Conservation (phyloP, 1,284 basidiomycete genomes). For the Ceratobasidium theobromae region DNA sequence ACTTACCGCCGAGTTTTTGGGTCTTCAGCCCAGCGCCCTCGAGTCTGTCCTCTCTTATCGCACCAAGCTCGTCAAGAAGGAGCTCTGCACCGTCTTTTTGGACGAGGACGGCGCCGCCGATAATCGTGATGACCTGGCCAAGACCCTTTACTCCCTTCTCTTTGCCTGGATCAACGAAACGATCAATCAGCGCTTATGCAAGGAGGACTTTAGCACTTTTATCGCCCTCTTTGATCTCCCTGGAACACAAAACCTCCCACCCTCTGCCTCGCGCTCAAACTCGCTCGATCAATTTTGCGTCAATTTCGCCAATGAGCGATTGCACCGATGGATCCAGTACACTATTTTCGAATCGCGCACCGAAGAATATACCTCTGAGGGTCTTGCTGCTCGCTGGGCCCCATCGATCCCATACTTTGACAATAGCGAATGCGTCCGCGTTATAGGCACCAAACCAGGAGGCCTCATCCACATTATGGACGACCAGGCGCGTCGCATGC, state of each 20-base stretch:
- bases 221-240: constrained; percentile 96
- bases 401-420: constrained; percentile 84
- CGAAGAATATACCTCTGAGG: constrained; percentile 83
- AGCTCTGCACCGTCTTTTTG: constrained; percentile 94
- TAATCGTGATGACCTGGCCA: constrained; percentile 91
- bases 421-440: constrained; percentile 85
- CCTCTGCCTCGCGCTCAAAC: constrained; percentile 65
- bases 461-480: constrained; percentile 98
- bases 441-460: constrained; percentile 85
- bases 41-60: constrained; percentile 89
- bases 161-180: constrained; percentile 98
- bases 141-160: constrained; percentile 89
- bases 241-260: constrained; percentile 84
- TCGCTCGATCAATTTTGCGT: constrained; percentile 95
- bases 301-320: constrained; percentile 92
- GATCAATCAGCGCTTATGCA: constrained; percentile 91
- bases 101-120: constrained; percentile 90
- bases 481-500: constrained; percentile 83
- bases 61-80: constrained; percentile 89
- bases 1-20: constrained; percentile 88
- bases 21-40: constrained; percentile 72
- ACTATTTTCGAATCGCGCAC: constrained; percentile 77
- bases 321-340: constrained; percentile 83
- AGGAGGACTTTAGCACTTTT: constrained; percentile 87
- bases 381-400: constrained; percentile 64